A percentile compares a stretch with the other conserved stretches of the same genome.
phyloP scores from a whole-genome alignment of 306 rosid genomes.

The Pyrus pyrifolia region DNA sequence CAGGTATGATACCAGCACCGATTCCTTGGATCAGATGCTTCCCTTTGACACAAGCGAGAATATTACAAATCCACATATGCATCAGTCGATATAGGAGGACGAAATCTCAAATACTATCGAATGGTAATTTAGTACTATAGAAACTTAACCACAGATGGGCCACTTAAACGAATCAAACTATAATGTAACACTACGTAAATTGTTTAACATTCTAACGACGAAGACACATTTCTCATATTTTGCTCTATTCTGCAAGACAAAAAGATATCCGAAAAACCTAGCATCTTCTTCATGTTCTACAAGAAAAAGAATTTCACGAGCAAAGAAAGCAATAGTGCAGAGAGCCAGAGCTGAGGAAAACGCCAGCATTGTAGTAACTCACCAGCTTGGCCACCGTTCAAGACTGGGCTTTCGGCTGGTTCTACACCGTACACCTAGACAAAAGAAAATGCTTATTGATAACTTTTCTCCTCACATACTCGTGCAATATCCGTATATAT shows the following conservation, averaged over 20 bases:
- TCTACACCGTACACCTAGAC: conserved; percentile 70
- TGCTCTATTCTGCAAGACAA: too few relatives aligned
- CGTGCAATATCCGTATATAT: background rate
- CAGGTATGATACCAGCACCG: conserved; percentile 58
- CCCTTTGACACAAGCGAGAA: conserved; percentile 29
- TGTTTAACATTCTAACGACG: too few relatives aligned
- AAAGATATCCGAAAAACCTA: too few relatives aligned
- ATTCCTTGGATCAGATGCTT: conserved; percentile 72
- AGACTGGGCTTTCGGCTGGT: conserved; percentile 71
- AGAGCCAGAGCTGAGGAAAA: background rate
- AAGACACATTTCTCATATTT: too few relatives aligned
- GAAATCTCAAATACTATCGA: too few relatives aligned
- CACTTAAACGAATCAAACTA: background rate
- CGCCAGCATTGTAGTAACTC: conserved; percentile 7
- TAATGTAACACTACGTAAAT: background rate
- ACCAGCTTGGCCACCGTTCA: conserved; percentile 76
- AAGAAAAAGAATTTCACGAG: background rate
- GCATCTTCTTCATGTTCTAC: background rate
- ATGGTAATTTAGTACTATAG: background rate
- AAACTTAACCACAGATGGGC: too few relatives aligned
- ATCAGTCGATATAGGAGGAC: background rate
- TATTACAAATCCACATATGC: background rate
- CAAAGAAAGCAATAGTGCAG: background rate
- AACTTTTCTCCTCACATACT: background rate
- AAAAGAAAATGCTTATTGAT: background rate